Conservation (phyloP, 352 stramenopile species). For the Proteromonas lacertae region DNA sequence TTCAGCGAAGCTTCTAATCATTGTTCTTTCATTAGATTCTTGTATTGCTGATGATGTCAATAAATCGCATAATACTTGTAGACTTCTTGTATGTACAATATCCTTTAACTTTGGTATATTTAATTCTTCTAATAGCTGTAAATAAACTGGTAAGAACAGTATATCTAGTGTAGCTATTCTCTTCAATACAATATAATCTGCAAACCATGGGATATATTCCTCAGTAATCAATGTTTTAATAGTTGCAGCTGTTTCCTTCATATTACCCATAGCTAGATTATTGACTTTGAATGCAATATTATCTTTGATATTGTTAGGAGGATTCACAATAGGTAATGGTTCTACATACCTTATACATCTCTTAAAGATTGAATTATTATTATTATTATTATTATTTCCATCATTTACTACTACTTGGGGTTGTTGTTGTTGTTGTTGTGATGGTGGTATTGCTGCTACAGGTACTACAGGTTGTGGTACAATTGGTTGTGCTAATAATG, state of each 20-base stretch:
- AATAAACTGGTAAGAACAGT: constrained; percentile 89
- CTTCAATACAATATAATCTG: constrained; percentile 93
- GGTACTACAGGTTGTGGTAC: background rate
- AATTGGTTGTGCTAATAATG: background rate
- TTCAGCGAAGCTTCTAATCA: constrained; percentile 91
- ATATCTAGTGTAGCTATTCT: constrained; percentile 82
- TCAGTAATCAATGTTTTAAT: constrained; percentile 62
- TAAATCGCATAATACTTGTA: constrained; percentile 69
- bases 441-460: background rate
- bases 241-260: constrained; percentile 77
- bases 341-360: background rate
- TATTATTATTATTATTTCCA: background rate
- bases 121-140: constrained; percentile 84
- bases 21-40: constrained; percentile 77
- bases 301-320: constrained; percentile 45
- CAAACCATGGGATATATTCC: constrained; percentile 78
- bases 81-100: constrained; percentile 65
- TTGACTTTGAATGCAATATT: constrained; percentile 97
- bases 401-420: background rate
- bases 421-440: background rate
- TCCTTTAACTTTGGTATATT: constrained; percentile 39
- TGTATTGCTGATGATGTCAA: constrained; percentile 85
- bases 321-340: constrained; percentile 12
- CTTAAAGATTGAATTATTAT: background rate
- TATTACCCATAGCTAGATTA: constrained; percentile 85